These are phyloP conservation scores for Agroathelia rolfsii DNA, from an alignment of 1,284 basidiomycete species.

Conservation along the genomic window DNA sequence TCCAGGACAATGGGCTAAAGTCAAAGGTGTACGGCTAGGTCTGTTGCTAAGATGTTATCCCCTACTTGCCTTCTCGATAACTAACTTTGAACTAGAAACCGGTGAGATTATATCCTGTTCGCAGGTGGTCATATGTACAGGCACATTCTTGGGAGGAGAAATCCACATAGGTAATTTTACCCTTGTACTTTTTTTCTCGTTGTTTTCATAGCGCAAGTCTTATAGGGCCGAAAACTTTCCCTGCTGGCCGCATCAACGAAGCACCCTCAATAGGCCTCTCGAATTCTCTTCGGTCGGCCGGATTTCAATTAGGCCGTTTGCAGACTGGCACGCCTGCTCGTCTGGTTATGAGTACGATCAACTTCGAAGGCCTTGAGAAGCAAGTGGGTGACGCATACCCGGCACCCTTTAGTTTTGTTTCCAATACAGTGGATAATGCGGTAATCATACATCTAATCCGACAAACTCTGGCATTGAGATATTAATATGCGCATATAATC, in stretches of 20 bases:
- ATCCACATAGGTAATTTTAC: conserved; percentile 66
- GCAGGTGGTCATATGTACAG: conserved; percentile 81
- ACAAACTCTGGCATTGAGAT: neutral
- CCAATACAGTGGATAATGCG: conserved; percentile 39
- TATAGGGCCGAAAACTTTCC: conserved; percentile 64
- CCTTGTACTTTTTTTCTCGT: conserved; percentile 1
- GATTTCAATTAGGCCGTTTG: conserved; percentile 73
- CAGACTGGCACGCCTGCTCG: conserved; percentile 89
- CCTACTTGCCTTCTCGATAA: too few relatives aligned
- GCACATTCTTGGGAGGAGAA: conserved; percentile 83
- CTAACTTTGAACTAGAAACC: conserved; percentile 35
- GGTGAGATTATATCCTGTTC: conserved; percentile 74
- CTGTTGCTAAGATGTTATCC: conserved; percentile 12
- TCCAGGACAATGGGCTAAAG: conserved; percentile 35
- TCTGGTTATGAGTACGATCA: conserved; percentile 59
- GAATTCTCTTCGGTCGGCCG: conserved; percentile 60
- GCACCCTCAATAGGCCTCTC: conserved; percentile 69
- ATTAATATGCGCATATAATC: neutral
- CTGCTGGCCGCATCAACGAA: conserved; percentile 77
- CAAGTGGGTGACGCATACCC: conserved; percentile 57
- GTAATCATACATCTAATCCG: too few relatives aligned
- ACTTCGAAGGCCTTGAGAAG: conserved; percentile 46
- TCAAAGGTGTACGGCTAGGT: conserved; percentile 68
- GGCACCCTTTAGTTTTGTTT: conserved; percentile 52
- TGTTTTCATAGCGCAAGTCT: neutral